Conservation (phyloP, 441 rosid genomes). For the Pelargonium citronellum region DNA sequence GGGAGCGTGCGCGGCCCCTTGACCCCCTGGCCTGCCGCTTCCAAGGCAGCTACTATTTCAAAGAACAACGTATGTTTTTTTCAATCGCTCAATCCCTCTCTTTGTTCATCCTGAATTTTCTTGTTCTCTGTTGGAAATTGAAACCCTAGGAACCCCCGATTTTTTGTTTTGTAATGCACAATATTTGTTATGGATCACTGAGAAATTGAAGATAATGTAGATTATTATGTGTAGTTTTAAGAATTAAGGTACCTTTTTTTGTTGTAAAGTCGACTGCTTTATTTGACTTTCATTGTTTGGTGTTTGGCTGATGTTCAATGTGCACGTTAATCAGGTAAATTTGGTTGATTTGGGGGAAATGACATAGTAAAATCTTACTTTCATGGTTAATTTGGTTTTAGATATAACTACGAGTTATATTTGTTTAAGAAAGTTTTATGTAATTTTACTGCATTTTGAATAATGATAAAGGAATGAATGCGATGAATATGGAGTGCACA, state of each 20-base stretch:
- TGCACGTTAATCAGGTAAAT: neutral
- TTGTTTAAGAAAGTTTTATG: neutral
- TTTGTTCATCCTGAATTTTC: constrained; percentile 2
- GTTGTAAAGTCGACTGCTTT: too few relatives aligned
- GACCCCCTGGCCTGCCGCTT: constrained; percentile 94
- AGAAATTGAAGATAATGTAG: neutral
- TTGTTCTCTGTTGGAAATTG: neutral
- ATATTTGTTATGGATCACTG: too few relatives aligned
- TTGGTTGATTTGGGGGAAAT: neutral
- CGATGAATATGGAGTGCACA: neutral
- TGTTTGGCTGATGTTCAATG: neutral
- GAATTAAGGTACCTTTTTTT: neutral
- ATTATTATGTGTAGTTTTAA: neutral
- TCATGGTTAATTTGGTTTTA: neutral
- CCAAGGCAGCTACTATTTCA: constrained; percentile 72
- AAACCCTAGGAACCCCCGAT: neutral
- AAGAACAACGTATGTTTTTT: constrained; percentile 29
- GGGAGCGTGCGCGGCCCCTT: constrained; percentile 67
- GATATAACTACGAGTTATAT: neutral
- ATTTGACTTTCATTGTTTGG: neutral
- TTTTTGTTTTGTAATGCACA: too few relatives aligned
- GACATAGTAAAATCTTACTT: neutral
- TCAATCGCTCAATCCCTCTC: constrained; percentile 5
- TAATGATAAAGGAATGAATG: neutral
- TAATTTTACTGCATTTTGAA: neutral